These are phyloP conservation scores for Vaccinium darrowii DNA, from an alignment of 148 eudicot genomes.

Conservation along the genomic window DNA sequence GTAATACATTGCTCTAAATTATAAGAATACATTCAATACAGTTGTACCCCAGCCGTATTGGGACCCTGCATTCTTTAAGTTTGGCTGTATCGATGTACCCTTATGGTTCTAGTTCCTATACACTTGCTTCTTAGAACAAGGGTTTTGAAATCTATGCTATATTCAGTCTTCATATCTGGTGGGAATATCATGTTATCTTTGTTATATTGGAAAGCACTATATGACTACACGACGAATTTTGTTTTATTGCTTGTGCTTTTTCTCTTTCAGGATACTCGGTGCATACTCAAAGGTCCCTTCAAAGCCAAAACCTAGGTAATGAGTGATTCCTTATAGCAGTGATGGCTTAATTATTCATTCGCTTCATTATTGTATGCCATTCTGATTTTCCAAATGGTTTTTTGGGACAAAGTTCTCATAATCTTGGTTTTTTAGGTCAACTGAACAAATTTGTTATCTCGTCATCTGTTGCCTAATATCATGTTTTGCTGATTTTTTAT, in stretches of 20 bases:
- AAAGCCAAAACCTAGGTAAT: conserved; percentile 51
- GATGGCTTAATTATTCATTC: conserved; percentile 8
- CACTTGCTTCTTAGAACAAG: background rate
- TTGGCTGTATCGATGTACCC: background rate
- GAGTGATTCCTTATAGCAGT: background rate
- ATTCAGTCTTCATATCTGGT: background rate
- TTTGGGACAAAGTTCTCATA: background rate
- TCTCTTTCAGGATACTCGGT: conserved; percentile 55
- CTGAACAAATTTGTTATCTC: background rate
- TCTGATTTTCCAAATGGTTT: background rate
- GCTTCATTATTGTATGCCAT: background rate
- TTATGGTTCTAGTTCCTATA: background rate
- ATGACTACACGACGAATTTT: background rate
- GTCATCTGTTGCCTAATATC: background rate
- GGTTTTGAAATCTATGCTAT: conserved; percentile 5
- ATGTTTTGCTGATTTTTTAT: background rate
- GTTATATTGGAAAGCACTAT: background rate
- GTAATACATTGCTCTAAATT: background rate
- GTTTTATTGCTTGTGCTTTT: conserved; percentile 11
- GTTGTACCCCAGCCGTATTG: background rate
- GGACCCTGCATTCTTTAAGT: background rate
- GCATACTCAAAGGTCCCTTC: conserved; percentile 44
- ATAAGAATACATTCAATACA: background rate
- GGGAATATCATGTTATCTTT: background rate
- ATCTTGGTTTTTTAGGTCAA: background rate